Evolutionary conservation across 345 rosid genomes (phyloP).

Genomic region (Syzygium jambos): DNA sequence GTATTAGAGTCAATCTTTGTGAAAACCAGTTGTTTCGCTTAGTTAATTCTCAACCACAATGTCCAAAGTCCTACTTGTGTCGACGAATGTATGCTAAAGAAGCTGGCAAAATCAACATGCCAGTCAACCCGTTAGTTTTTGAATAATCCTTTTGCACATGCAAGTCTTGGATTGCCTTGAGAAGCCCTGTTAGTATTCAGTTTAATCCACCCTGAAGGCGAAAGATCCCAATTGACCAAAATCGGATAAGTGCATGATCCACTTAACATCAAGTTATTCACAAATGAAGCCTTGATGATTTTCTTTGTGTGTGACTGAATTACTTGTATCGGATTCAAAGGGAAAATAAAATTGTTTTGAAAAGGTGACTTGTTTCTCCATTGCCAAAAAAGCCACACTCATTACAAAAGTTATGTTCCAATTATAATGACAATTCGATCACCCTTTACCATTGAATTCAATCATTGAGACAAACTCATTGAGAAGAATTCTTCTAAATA

Average conservation of each 20-base stretch:
- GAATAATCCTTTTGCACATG: neutral
- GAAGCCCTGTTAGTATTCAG: neutral
- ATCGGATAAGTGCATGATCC: neutral
- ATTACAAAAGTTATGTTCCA: neutral
- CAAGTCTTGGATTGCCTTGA: neutral
- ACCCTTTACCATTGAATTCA: neutral
- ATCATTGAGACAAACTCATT: no score
- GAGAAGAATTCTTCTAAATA: neutral
- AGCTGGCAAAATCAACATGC: neutral
- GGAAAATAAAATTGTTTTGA: neutral
- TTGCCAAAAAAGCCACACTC: no score
- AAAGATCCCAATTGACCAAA: neutral
- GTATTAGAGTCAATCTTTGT: neutral
- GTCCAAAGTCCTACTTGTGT: neutral
- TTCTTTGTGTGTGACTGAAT: neutral
- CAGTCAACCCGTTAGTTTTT: neutral
- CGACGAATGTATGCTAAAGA: neutral
- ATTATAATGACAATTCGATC: neutral
- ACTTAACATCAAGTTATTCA: neutral
- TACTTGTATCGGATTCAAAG: neutral
- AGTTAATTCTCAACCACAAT: neutral
- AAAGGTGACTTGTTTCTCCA: neutral
- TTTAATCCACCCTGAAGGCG: neutral
- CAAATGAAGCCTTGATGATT: neutral
- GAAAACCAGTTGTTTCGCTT: neutral